A percentile compares a stretch with the other conserved stretches of the same genome.
These are phyloP conservation scores for Rostrohypoxylon terebratum DNA, from an alignment of 495 filamentous ascomycete species.

Conservation along the genomic window DNA sequence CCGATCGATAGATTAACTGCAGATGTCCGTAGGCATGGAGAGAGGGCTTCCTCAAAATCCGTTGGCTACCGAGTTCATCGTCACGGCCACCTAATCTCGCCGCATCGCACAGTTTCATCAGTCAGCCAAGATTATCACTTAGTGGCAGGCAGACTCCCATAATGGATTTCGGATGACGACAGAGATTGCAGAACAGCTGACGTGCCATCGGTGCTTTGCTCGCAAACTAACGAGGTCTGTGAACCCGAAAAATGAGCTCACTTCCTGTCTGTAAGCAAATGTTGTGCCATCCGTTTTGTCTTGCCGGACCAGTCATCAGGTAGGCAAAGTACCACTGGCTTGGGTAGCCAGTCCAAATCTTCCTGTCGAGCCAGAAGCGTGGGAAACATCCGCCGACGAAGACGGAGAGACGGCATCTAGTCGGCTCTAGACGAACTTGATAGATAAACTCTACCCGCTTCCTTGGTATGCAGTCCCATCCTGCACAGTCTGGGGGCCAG, in stretches of 20 bases:
- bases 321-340: constrained; percentile 39
- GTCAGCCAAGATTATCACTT: constrained; percentile 19
- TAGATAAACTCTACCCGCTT: constrained; percentile 26
- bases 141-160: constrained; percentile 27
- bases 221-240: constrained; percentile 31
- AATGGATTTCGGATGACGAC: constrained; percentile 41
- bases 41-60: constrained; percentile 33
- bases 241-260: constrained; percentile 46
- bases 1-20: constrained; percentile 49
- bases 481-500: constrained; percentile 18
- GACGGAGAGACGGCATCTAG: constrained; percentile 35
- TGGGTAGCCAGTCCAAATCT: constrained; percentile 19
- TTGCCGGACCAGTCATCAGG: constrained; percentile 36
- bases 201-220: constrained; percentile 37
- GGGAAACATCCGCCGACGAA: constrained; percentile 23
- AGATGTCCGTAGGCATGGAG: constrained; percentile 42
- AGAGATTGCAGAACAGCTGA: constrained; percentile 47
- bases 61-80: constrained; percentile 45
- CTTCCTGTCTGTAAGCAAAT: constrained; percentile 30
- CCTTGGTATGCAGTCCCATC: constrained; percentile 21
- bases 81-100: constrained; percentile 46
- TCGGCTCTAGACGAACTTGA: constrained; percentile 32
- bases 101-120: constrained; percentile 46
- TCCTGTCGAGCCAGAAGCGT: constrained; percentile 10
- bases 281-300: constrained; percentile 32